A percentile compares a stretch with the other conserved stretches of the same genome.
Conservation (phyloP, 2,329 filamentous ascomycete species). For the Bipolaris sorokiniana region DNA sequence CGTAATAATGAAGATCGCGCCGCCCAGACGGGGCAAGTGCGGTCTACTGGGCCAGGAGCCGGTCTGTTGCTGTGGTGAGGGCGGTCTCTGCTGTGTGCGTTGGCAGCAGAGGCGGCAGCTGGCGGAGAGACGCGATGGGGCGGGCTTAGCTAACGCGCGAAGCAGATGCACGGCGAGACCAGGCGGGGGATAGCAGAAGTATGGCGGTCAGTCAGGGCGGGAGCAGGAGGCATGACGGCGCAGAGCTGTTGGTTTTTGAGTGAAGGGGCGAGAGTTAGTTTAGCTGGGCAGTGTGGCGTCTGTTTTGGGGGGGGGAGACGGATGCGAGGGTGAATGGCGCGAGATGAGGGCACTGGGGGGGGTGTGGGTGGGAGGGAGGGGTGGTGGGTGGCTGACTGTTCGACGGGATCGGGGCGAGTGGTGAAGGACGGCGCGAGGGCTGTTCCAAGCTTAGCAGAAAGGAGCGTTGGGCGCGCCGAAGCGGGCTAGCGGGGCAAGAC, state of each 20-base stretch:
- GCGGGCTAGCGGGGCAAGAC: conserved; percentile 8
- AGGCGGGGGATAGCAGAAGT: conserved; percentile 14
- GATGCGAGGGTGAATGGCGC: conserved; percentile 25
- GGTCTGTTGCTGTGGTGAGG: conserved; percentile 49
- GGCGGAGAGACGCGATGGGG: conserved; percentile 24
- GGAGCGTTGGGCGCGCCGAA: conserved; percentile 27
- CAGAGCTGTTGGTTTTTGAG: conserved; percentile 17
- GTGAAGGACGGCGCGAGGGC: conserved; percentile 31
- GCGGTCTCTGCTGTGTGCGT: conserved; percentile 47
- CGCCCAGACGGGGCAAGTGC: conserved; percentile 39
- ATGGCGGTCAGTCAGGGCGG: conserved; percentile 21
- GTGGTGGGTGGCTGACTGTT: conserved; percentile 33
- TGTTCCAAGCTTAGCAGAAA: conserved; percentile 23
- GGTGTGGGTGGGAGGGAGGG: conserved; percentile 5
- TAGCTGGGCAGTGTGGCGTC: conserved; percentile 22
- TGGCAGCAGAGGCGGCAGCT: conserved; percentile 35
- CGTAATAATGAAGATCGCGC: conserved; percentile 46
- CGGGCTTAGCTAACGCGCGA: conserved; percentile 20
- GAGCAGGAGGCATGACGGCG: conserved; percentile 28
- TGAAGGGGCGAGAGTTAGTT: conserved; percentile 3
- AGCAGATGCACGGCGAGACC: conserved; percentile 17
- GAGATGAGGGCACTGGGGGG: conserved; percentile 33
- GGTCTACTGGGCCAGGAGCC: conserved; percentile 38
- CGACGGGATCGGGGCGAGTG: conserved; percentile 31
- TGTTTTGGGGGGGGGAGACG: conserved; percentile 7